Conservation (phyloP, 2,329 filamentous ascomycete genomes). For the Neodidymelliopsis sp. region DNA sequence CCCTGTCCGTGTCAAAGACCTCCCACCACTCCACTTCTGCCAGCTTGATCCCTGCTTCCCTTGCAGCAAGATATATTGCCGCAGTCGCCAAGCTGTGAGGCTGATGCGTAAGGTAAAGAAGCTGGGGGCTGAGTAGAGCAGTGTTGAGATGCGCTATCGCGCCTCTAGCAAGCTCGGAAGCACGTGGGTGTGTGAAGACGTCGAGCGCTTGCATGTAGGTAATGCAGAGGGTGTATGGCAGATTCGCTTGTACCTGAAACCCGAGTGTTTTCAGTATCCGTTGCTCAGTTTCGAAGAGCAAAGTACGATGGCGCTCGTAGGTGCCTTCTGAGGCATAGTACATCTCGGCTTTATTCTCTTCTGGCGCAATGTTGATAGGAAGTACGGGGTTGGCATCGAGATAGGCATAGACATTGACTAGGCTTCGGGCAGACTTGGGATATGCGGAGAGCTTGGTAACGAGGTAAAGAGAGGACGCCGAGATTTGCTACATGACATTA, state of each 20-base stretch:
- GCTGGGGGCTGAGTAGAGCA: constrained; percentile 83
- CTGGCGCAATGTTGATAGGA: constrained; percentile 62
- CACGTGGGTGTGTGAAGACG: constrained; percentile 59
- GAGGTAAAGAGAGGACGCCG: constrained; percentile 81
- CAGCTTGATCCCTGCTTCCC: constrained; percentile 77
- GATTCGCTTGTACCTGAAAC: constrained; percentile 83
- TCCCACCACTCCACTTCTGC: constrained; percentile 95
- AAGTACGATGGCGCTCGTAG: constrained; percentile 68
- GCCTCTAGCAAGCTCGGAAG: constrained; percentile 66
- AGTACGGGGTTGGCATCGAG: constrained; percentile 68
- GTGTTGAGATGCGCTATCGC: constrained; percentile 84
- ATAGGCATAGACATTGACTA: constrained; percentile 86
- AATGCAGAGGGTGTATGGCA: constrained; percentile 85
- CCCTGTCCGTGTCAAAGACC: constrained; percentile 93
- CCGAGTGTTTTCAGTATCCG: constrained; percentile 77
- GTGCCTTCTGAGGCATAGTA: constrained; percentile 74
- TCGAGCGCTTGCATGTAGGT: constrained; percentile 93
- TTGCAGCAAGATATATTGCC: constrained; percentile 87
- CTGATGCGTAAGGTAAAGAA: constrained; percentile 91
- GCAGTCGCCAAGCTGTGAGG: constrained; percentile 84
- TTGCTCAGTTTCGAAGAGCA: constrained; percentile 76
- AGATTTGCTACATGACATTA: constrained; percentile 71
- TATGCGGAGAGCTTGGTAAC: constrained; percentile 81
- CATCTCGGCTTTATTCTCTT: constrained; percentile 33
- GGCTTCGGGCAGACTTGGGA: constrained; percentile 77